These are phyloP conservation scores for Phylloporus scabripes DNA, from an alignment of 768 basidiomycete genomes.

Conservation along the genomic window DNA sequence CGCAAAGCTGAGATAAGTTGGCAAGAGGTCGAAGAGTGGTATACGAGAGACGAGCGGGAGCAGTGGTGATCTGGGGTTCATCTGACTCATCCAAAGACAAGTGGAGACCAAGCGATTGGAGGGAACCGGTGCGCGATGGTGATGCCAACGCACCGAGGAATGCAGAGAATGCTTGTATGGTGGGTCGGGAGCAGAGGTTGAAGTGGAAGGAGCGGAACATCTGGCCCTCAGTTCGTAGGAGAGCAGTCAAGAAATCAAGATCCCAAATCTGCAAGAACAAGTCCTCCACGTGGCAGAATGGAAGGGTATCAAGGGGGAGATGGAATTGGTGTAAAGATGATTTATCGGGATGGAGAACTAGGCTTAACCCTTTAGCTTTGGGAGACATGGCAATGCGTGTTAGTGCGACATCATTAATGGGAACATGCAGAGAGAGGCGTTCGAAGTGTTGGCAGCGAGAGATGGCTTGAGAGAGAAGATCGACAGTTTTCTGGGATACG, in stretches of 20 bases:
- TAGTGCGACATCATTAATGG: background rate
- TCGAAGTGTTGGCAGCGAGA: background rate
- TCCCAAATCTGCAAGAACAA: background rate
- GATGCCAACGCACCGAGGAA: background rate
- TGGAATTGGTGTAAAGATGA: background rate
- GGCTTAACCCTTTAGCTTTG: background rate
- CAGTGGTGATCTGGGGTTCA: too few species aligned
- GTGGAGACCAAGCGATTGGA: background rate
- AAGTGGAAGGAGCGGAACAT: background rate
- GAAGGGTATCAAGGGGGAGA: background rate
- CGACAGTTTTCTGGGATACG: background rate
- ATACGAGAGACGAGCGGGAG: background rate
- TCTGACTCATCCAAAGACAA: background rate
- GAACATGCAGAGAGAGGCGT: background rate
- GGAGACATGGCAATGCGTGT: background rate
- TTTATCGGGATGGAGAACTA: background rate
- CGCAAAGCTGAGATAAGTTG: background rate
- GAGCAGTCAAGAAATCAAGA: background rate
- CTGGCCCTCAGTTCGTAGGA: background rate
- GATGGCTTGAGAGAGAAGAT: background rate
- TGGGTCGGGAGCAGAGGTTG: background rate
- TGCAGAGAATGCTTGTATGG: background rate
- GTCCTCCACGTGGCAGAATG: background rate
- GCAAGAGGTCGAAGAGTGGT: background rate
- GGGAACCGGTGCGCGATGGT: background rate